These are phyloP conservation scores for Boletellus emodensis DNA, from an alignment of 768 basidiomycete genomes.

Conservation along the genomic window DNA sequence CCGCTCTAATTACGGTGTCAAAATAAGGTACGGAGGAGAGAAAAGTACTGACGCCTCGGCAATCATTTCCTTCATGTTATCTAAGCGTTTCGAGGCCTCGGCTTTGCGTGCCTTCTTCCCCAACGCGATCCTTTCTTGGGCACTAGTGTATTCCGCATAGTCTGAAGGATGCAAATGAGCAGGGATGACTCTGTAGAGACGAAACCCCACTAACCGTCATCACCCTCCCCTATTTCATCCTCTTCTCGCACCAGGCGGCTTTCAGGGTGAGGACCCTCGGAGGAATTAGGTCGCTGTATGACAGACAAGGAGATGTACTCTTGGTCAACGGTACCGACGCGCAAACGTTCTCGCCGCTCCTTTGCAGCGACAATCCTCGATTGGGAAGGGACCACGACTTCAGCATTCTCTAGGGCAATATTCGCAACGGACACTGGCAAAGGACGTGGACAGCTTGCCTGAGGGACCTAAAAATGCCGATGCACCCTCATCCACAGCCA, in stretches of 20 bases:
- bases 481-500: conserved; percentile 38
- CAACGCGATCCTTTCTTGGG: conserved; percentile 79
- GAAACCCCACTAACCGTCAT: conserved; percentile 59
- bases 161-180: conserved; percentile 41
- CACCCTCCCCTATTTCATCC: conserved; percentile 83
- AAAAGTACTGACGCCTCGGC: conserved; percentile 62
- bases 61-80: conserved; percentile 76
- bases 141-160: conserved; percentile 82
- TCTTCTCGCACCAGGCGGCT: conserved; percentile 82
- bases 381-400: conserved; percentile 60
- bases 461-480: conserved; percentile 28
- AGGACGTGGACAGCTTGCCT: conserved; percentile 24
- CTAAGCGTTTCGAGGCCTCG: conserved; percentile 63
- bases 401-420: conserved; percentile 32
- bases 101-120: conserved; percentile 77
- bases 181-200: background rate
- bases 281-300: conserved; percentile 46
- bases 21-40: background rate
- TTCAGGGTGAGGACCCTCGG: conserved; percentile 77
- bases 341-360: conserved; percentile 68
- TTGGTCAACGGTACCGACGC: conserved; percentile 48
- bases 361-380: conserved; percentile 70
- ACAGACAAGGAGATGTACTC: conserved; percentile 81
- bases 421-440: background rate
- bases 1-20: conserved; percentile 45